Conservation (phyloP, 2,329 filamentous ascomycete genomes). For the Metarhizium robertsii region DNA sequence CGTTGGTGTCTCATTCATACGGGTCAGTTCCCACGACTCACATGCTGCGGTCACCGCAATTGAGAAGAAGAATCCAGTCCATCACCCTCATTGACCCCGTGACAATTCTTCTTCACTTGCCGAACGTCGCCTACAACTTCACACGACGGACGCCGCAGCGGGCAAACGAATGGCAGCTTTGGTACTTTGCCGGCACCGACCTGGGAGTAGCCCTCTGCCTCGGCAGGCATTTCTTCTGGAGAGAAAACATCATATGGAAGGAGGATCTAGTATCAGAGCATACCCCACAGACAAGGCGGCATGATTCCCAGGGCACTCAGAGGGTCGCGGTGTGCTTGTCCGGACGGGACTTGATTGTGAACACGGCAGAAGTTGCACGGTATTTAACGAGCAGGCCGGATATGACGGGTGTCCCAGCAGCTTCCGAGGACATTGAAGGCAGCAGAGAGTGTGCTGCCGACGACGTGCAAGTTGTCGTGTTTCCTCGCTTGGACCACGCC, state of each 20-base stretch:
- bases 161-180: conserved; percentile 63
- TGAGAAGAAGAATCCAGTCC: conserved; percentile 41
- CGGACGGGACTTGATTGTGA: conserved; percentile 55
- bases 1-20: conserved; percentile 55
- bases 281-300: background rate
- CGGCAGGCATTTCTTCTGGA: conserved; percentile 62
- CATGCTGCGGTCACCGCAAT: conserved; percentile 39
- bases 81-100: conserved; percentile 51
- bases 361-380: conserved; percentile 45
- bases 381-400: conserved; percentile 33
- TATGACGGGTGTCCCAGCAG: conserved; percentile 7
- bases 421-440: conserved; percentile 10
- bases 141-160: conserved; percentile 38
- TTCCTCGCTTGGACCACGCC: conserved; percentile 52
- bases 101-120: conserved; percentile 57
- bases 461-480: conserved; percentile 49
- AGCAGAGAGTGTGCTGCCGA: conserved; percentile 1
- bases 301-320: conserved; percentile 8
- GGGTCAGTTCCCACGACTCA: conserved; percentile 55
- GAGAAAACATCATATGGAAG: conserved; percentile 60
- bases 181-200: conserved; percentile 62
- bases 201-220: conserved; percentile 57
- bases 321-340: conserved; percentile 48
- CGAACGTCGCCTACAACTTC: conserved; percentile 65
- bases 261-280: conserved; percentile 41